These are phyloP conservation scores for Prunus davidiana DNA, from an alignment of 306 rosid genomes.

Conservation along the genomic window DNA sequence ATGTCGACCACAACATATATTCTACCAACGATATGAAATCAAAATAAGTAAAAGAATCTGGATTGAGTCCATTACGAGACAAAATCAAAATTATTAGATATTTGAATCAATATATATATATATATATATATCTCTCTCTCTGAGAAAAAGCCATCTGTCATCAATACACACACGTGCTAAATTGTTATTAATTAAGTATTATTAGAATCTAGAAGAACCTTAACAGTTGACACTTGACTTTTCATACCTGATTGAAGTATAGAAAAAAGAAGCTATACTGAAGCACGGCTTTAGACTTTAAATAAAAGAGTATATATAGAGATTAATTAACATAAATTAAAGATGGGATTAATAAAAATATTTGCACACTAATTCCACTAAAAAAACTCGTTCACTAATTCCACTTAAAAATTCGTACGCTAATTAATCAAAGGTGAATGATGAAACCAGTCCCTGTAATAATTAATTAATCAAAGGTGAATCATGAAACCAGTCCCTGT, in stretches of 20 bases:
- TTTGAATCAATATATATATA: neutral
- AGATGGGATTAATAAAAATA: neutral
- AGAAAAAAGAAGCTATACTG: neutral
- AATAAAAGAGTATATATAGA: neutral
- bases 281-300: conserved; percentile 8
- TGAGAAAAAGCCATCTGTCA: neutral
- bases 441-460: too few species aligned
- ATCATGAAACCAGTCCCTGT: too few species aligned
- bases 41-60: conserved; percentile 8
- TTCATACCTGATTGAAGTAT: conserved; percentile 13
- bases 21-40: conserved; percentile 1
- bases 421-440: too few species aligned
- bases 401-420: neutral
- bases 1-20: conserved; percentile 11
- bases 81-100: conserved; percentile 22
- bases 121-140: neutral
- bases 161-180: conserved; percentile 35
- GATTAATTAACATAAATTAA: neutral
- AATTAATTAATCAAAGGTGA: too few species aligned
- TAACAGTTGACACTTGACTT: conserved; percentile 13
- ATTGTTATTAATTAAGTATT: neutral
- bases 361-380: too few species aligned
- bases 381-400: neutral
- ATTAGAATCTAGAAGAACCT: conserved; percentile 19
- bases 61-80: conserved; percentile 22